Percentiles rank a stretch among this genome's conserved stretches.
phyloP scores from a whole-genome alignment of 805 yeast species.

The Cyberlindnera mrakii region DNA sequence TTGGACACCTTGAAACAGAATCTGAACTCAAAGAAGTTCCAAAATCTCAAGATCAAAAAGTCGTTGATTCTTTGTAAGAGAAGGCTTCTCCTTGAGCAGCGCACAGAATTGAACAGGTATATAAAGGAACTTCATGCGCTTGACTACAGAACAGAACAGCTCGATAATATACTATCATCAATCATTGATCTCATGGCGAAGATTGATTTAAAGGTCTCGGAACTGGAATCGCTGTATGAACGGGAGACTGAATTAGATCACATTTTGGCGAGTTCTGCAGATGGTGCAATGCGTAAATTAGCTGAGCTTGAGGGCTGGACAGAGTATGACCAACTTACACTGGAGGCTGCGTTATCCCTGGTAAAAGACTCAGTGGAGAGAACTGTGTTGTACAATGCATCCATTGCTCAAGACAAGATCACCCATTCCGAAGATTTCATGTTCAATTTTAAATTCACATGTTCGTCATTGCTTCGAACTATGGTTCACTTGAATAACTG shows the following conservation, averaged over 20 bases:
- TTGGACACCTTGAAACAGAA: constrained; percentile 36
- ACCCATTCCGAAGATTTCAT: constrained; percentile 24
- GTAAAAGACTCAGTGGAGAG: constrained; percentile 44
- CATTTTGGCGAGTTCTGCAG: constrained; percentile 40
- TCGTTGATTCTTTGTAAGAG: constrained; percentile 33
- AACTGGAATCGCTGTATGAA: constrained; percentile 45
- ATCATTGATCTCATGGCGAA: constrained; percentile 31
- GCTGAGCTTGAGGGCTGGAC: constrained; percentile 54
- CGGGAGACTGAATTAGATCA: constrained; percentile 47
- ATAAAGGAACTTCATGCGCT: constrained; percentile 16
- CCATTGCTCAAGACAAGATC: constrained; percentile 48
- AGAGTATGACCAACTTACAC: constrained; percentile 34
- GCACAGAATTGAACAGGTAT: constrained; percentile 30
- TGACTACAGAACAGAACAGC: constrained; percentile 22
- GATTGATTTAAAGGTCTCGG: constrained; percentile 38
- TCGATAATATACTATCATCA: constrained; percentile 19
- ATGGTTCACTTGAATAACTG: constrained; percentile 9
- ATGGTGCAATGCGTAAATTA: constrained; percentile 39
- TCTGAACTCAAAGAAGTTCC: constrained; percentile 37
- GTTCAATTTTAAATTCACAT: constrained; percentile 15
- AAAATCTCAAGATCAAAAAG: constrained; percentile 35
- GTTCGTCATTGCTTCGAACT: constrained; percentile 2
- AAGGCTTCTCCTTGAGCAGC: constrained; percentile 36
- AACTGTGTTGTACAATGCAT: constrained; percentile 50
- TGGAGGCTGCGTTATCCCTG: constrained; percentile 34